phyloP scores from a whole-genome alignment of 2,329 filamentous ascomycete genomes.

The Pseudogymnoascus sp. region DNA sequence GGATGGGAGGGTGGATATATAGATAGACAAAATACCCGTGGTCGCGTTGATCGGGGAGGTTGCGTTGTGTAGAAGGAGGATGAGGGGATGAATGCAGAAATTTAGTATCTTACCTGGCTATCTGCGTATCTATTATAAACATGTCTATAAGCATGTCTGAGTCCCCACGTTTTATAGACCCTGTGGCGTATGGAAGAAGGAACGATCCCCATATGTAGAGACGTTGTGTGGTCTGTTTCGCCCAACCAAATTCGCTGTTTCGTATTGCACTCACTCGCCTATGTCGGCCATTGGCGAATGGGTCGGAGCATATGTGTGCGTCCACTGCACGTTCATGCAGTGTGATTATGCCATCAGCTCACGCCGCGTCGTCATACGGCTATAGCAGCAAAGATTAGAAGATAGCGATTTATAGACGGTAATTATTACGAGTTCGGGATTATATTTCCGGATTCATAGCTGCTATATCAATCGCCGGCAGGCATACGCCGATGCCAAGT shows the following conservation, averaged over 20 bases:
- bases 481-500: background rate
- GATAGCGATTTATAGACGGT: background rate
- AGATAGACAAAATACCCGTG: slow-evolving; percentile 8
- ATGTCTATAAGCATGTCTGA: background rate
- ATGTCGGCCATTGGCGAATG: background rate
- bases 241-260: background rate
- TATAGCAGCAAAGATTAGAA: background rate
- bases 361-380: slow-evolving; percentile 2
- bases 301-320: background rate
- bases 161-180: background rate
- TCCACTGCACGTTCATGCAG: background rate
- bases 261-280: background rate
- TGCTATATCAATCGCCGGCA: background rate
- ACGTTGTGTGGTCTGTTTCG: background rate
- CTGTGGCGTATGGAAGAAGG: background rate
- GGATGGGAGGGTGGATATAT: background rate
- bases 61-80: background rate
- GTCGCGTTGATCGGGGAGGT: background rate
- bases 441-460: background rate
- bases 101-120: background rate
- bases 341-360: slow-evolving; percentile 3
- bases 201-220: background rate
- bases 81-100: background rate
- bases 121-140: background rate
- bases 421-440: background rate